phyloP scores from a whole-genome alignment of 139 green algal species.

The Coccomyxa sp. region DNA sequence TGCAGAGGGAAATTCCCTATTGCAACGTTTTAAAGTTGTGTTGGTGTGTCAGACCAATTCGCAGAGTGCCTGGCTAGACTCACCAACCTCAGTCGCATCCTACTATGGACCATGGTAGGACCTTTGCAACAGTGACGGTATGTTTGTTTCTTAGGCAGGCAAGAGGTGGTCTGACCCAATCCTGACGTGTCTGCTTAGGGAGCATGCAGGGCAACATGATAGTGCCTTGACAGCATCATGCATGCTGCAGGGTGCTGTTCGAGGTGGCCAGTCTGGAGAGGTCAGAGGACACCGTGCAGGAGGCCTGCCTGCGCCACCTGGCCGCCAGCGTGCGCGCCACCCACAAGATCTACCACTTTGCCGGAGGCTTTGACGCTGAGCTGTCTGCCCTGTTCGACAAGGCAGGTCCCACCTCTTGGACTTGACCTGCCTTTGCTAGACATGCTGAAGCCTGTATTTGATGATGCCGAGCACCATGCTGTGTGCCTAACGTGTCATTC shows the following conservation, averaged over 20 bases:
- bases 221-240: neutral
- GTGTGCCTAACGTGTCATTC: neutral
- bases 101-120: too few relatives aligned
- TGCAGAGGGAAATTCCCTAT: too few relatives aligned
- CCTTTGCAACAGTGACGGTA: too few relatives aligned
- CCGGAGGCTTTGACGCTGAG: slow-evolving; percentile 35
- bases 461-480: too few relatives aligned
- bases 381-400: slow-evolving; percentile 13
- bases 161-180: neutral
- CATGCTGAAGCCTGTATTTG: too few relatives aligned
- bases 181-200: neutral
- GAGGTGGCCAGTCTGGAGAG: slow-evolving; percentile 23
- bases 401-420: neutral
- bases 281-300: slow-evolving; percentile 4
- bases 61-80: too few relatives aligned
- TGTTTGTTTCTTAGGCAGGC: too few relatives aligned
- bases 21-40: too few relatives aligned
- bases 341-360: slow-evolving; percentile 50
- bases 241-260: slow-evolving; percentile 24
- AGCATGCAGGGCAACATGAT: too few relatives aligned
- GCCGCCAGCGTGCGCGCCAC: slow-evolving; percentile 24
- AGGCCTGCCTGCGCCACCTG: slow-evolving; percentile 30
- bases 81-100: too few relatives aligned
- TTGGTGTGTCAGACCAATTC: too few relatives aligned
- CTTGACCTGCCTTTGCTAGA: too few relatives aligned